Base-by-base conservation (phyloP, 1,284 basidiomycete genomes). In the Phaffia rhodozyma region DNA sequence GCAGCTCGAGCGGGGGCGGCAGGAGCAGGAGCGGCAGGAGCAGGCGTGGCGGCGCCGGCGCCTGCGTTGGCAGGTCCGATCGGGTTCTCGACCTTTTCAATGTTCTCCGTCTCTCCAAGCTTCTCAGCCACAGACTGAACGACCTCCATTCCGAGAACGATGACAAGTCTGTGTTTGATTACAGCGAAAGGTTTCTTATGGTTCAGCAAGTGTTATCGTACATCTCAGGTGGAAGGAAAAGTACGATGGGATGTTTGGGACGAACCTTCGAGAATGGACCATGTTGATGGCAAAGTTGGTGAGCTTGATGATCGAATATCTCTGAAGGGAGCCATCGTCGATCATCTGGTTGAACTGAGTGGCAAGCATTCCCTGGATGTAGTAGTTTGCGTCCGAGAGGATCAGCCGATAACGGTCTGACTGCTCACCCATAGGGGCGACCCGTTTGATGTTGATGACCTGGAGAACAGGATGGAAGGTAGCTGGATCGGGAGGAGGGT, bases 321-420 rank as follows among this genome's bases (percentile, higher is more conserved):
- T 89, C 58, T 79, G 76, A 56, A 98, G 79, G 13, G 79, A 72
- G n/a, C 84, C 82, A 1, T 83, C 79, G 29, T 86, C 80, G 43
- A 96, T 85, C 67, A 90, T 76, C 23, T 80, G 71, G 71, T 97
- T 97, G 60, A 93, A 81, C 73, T 92, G 89, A 0, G 93, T 96
- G 4, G 91, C 90, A 50, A 98, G 81, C 96, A 99, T 97, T 38
- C 89, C 86, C 75, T 94, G 92, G 60, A 89, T 80, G 72, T 89
- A 93, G 71, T 88, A 77, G 43, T 80, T 77, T 55, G 92, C 90
- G 74, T 96, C 92, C 1, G 79, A 80, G 30, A 80, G 69, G 68
- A 81, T 78, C 51, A 80, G 68, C 78, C 75, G 67, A 68, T 78
- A 73, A 72, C 76, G 71, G 62, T 77, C 76, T 18, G 67, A 64